Percentiles rank a stretch among this genome's conserved stretches.
Conservation (phyloP, 768 basidiomycete genomes). For the Boletus reticulatus region DNA sequence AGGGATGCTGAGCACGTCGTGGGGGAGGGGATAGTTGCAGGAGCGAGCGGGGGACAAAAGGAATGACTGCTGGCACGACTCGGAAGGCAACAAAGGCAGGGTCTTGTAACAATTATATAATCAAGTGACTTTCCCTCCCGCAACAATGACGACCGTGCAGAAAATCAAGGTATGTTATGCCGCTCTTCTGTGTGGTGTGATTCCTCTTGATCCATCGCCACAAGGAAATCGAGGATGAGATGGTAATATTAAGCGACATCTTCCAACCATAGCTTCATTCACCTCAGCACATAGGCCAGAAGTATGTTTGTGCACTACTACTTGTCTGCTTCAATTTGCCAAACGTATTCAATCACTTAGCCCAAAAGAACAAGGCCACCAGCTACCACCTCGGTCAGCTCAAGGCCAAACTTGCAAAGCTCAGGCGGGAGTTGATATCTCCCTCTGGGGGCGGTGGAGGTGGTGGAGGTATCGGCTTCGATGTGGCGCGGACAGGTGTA, state of each 20-base stretch:
- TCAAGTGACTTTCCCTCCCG: background rate
- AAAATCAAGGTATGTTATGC: conserved; percentile 68
- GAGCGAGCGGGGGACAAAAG: conserved; percentile 12
- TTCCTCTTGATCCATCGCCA: conserved; percentile 6
- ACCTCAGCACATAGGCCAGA: conserved; percentile 55
- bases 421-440: conserved; percentile 88
- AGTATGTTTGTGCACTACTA: conserved; percentile 48
- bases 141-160: conserved; percentile 80
- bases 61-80: background rate
- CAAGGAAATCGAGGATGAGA: conserved; percentile 95
- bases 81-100: background rate
- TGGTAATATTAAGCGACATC: conserved; percentile 53
- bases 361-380: conserved; percentile 94
- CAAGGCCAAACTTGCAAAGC: conserved; percentile 98
- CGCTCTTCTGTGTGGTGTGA: conserved; percentile 15
- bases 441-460: conserved; percentile 80
- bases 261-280: conserved; percentile 25
- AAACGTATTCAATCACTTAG: conserved; percentile 39
- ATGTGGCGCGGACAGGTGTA: conserved; percentile 97
- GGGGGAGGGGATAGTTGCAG: conserved; percentile 17
- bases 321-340: conserved; percentile 8
- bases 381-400: conserved; percentile 96
- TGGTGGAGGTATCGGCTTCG: conserved; percentile 89
- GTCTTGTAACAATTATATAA: conserved; percentile 14
- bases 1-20: conserved; percentile 2